phyloP scores from a whole-genome alignment of 2,329 filamentous ascomycete species.

The Paecilomyces formosus region DNA sequence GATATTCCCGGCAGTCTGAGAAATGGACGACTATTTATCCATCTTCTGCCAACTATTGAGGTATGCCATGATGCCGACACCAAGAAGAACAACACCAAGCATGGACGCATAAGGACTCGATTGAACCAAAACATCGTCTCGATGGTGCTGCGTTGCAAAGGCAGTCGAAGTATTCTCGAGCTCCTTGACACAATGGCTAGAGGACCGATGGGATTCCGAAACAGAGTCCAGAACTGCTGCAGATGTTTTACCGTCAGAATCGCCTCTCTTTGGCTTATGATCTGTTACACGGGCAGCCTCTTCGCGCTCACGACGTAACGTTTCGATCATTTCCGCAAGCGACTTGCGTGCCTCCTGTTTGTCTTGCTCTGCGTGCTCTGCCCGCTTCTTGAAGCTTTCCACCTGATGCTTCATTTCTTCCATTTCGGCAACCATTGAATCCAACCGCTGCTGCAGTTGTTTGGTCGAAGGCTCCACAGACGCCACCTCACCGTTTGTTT shows the following conservation, averaged over 20 bases:
- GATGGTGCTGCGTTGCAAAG: constrained; percentile 31
- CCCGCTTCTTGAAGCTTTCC: constrained; percentile 66
- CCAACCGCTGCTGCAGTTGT: constrained; percentile 63
- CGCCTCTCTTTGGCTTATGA: constrained; percentile 9
- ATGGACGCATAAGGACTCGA: constrained; percentile 72
- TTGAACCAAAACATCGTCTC: constrained; percentile 39
- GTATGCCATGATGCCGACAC: constrained; percentile 79
- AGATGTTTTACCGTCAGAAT: neutral
- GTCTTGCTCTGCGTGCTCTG: constrained; percentile 74
- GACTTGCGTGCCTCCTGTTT: constrained; percentile 64
- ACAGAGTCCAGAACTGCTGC: neutral
- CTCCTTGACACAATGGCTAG: constrained; percentile 39
- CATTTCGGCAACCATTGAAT: constrained; percentile 72
- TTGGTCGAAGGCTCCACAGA: constrained; percentile 25
- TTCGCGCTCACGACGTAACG: constrained; percentile 62
- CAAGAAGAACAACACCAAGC: constrained; percentile 71
- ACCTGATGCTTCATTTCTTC: constrained; percentile 72
- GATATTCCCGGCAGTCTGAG: constrained; percentile 3
- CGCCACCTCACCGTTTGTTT: constrained; percentile 25
- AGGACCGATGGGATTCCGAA: constrained; percentile 30
- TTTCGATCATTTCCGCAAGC: constrained; percentile 79
- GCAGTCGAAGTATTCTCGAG: constrained; percentile 34
- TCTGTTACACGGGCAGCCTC: constrained; percentile 44
- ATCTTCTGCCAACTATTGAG: constrained; percentile 71
- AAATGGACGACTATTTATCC: constrained; percentile 32